phyloP scores from a whole-genome alignment of 495 filamentous ascomycete genomes.

The Penicillium steckii region DNA sequence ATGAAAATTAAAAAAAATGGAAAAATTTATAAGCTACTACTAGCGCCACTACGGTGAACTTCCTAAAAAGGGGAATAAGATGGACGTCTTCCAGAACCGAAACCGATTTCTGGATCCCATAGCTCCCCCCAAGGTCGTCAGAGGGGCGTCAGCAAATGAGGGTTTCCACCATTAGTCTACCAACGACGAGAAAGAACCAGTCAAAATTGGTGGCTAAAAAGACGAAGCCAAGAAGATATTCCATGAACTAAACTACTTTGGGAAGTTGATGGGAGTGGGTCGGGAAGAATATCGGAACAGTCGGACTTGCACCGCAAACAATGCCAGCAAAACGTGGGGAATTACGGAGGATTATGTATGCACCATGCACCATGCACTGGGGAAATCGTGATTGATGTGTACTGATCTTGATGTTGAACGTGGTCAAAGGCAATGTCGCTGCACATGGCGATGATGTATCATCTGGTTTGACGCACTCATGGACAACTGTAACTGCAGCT shows the following conservation, averaged over 20 bases:
- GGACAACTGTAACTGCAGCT: too few species aligned
- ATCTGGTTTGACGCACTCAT: too few species aligned
- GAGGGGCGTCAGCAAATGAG: neutral
- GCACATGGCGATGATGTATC: too few species aligned
- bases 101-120: neutral
- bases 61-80: conserved; percentile 1
- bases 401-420: too few species aligned
- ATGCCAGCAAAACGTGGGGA: neutral
- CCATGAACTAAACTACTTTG: conserved; percentile 11
- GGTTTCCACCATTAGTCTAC: neutral
- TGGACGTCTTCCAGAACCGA: conserved; percentile 3
- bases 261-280: conserved; percentile 26
- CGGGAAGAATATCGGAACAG: neutral
- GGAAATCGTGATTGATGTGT: too few species aligned
- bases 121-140: neutral
- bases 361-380: too few species aligned
- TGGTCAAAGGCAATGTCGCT: too few species aligned
- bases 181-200: neutral
- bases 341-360: neutral
- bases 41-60: conserved; percentile 4
- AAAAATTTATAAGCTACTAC: conserved; percentile 3
- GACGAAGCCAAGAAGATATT: conserved; percentile 9
- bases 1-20: neutral
- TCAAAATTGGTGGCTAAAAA: neutral
- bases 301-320: neutral